Base-by-base conservation (phyloP, 2,329 filamentous ascomycete genomes). In the Ophiocordyceps camponoti-saundersi region DNA sequence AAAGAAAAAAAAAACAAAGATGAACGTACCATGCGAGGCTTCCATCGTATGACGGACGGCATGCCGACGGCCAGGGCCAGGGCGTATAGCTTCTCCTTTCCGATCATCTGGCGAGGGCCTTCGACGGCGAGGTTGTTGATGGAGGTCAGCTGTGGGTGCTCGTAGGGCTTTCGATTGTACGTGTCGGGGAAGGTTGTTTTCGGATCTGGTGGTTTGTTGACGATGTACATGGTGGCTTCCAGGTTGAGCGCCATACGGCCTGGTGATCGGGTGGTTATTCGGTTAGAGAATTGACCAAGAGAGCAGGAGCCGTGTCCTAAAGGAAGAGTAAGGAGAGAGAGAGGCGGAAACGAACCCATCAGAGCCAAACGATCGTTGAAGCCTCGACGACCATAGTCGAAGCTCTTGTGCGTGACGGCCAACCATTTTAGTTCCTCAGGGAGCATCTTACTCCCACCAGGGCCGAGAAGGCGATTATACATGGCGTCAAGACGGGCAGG, bases 331-430 rank as follows among this genome's bases (percentile, higher is more conserved):
- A 26, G 22, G n/a, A 22, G 12, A n/a, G 36, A 8, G 18, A 12
- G 40, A 21, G 8, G 40, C 2, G 7, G 8, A 3, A 22, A 56
- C 66, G 44, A 75, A 93, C 87, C 90, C 47, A 94, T 69, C 59
- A 85, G 88, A n/a, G 88, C 85, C 63, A 98, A 69, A 51, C 86
- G 78, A 58, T 95, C 90, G 62, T 98, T 98, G 68, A 90, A 95
- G 1, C 90, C 90, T 70, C 89, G 81, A 58, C 87, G 74, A 46
- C 89, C 92, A 60, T 96, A 88, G 61, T 98, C 90, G 59, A 95
- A 96, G 65, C 88, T 95, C 76, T 96, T 96, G 65, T 96, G 92
- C 53, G 92, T 98, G 48, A 98, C 78, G 29, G 89, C 89, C 58
- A 96, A 70, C 92, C 92, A 98, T 68, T 95, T 96, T 51, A 92